phyloP scores from a whole-genome alignment of 1,139 yeast species.

The Yamadazyma blattariae region DNA sequence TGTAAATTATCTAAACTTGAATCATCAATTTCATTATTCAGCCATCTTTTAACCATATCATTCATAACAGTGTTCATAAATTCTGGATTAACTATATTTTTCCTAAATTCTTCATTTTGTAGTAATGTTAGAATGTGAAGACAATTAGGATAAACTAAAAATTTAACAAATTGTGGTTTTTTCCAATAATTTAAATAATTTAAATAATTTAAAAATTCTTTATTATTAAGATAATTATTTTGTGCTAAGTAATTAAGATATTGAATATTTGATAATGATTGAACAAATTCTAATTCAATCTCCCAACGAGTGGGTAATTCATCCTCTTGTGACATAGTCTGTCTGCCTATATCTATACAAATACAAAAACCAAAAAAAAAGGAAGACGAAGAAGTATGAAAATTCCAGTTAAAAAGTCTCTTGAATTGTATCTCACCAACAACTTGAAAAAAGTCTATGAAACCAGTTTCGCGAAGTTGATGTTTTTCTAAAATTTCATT shows the following conservation, averaged over 20 bases:
- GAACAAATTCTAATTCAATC: slow-evolving; percentile 78
- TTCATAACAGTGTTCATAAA: slow-evolving; percentile 61
- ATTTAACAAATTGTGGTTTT: slow-evolving; percentile 60
- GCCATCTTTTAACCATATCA: slow-evolving; percentile 71
- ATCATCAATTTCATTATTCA: slow-evolving; percentile 7
- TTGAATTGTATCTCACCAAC: no score
- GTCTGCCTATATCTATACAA: no score
- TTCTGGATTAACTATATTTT: slow-evolving; percentile 53
- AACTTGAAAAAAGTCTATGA: no score
- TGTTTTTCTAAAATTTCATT: no score
- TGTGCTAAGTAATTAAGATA: slow-evolving; percentile 75
- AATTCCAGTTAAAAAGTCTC: no score
- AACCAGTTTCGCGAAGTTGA: no score
- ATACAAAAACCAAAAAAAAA: no score
- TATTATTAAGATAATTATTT: slow-evolving; percentile 61
- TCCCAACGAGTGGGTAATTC: slow-evolving; percentile 74
- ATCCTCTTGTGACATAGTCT: slow-evolving; percentile 8
- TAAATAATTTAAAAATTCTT: slow-evolving; percentile 60
- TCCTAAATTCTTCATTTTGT: slow-evolving; percentile 55
- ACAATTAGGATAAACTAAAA: slow-evolving; percentile 72
- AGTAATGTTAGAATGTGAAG: slow-evolving; percentile 61
- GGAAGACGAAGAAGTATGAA: no score
- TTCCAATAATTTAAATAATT: slow-evolving; percentile 75
- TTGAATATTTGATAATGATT: slow-evolving; percentile 76
- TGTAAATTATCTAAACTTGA: no score